Evolutionary conservation across 768 basidiomycete species (phyloP), one percentile per base, ranked within the genome.

Genomic region (Kwoniella dejecticola): DNA sequence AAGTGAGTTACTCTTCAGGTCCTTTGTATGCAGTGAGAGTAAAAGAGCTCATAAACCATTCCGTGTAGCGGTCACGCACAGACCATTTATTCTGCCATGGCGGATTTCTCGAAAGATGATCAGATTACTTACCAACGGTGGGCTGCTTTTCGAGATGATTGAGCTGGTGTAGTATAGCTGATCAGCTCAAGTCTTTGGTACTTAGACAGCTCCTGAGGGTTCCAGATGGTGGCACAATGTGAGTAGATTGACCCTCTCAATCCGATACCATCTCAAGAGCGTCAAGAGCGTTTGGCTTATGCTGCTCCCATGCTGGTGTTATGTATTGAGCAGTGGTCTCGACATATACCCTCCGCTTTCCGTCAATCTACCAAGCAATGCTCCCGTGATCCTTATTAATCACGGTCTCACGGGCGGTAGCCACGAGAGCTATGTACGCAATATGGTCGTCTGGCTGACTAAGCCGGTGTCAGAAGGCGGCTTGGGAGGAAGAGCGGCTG

Each of bases 341-440:
- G 79, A 81, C 54, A 72, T 80, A 38, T 69, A 6, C 45, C 69
- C 8, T 41, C 68, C 46, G 27, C 68, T 27, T 49, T 60, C 10
- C 58, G 62, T 23, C 6, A 67, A 81, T 2, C 65, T 71, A n/a
- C 76, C 81, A 19, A 80, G 81, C 60, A 79, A 47, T 11, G 55
- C 82, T 4, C 84, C 84, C 0, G 79, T 82, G 31, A 71, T 82
- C 38, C 76, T 82, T 13, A 74, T 79, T 5, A 66, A 81, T 40
- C 84, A 84, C 60, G 83, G 83, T 4, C 69, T 83, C 23, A 80
- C 82, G 6, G 83, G 83, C 63, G 83, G 83, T 80, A 59, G 90
- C 19, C 85, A 93, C 73, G 93, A 93, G 81, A 82, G 87, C 23
- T 96, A 94, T 72, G 88, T 94, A 44, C 83, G 90, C 63, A 85